These are phyloP conservation scores for Heimioporus sp. DNA, from an alignment of 768 basidiomycete species.

Conservation along the genomic window DNA sequence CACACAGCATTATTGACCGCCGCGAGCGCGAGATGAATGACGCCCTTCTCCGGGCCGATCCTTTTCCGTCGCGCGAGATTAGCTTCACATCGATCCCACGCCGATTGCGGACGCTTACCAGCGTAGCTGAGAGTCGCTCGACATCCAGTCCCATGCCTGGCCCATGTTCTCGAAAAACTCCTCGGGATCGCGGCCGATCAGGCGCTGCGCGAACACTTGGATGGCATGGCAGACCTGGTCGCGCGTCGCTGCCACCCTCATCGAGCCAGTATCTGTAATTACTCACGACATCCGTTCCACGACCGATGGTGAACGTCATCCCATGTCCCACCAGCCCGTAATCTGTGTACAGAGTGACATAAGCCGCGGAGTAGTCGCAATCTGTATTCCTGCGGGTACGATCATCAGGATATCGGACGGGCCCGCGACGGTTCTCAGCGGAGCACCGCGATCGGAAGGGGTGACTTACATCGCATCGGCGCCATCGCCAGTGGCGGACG, in stretches of 20 bases:
- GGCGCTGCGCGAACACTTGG: conserved; percentile 68
- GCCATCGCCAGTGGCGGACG: conserved; percentile 87
- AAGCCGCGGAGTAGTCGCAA: conserved; percentile 93
- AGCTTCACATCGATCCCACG: background rate
- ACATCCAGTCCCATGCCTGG: conserved; percentile 79
- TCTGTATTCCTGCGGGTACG: conserved; percentile 71
- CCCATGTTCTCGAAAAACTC: conserved; percentile 87
- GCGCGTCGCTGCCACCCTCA: background rate
- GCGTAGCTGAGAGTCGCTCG: conserved; percentile 82
- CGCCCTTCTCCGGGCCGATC: conserved; percentile 88
- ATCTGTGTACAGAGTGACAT: conserved; percentile 67
- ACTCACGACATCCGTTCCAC: conserved; percentile 86
- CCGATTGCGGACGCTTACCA: conserved; percentile 50
- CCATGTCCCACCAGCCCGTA: conserved; percentile 74
- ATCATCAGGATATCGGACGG: background rate
- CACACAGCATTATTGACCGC: conserved; percentile 90
- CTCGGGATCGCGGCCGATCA: conserved; percentile 82
- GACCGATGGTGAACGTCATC: conserved; percentile 91
- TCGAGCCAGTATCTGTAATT: background rate
- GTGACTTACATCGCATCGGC: conserved; percentile 80
- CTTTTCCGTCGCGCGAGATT: conserved; percentile 31
- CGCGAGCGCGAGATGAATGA: conserved; percentile 84
- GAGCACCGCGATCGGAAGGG: background rate
- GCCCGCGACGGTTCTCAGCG: background rate
- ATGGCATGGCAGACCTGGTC: conserved; percentile 74